A percentile compares a stretch with the other conserved stretches of the same genome.
Evolutionary conservation across 2,329 filamentous ascomycete genomes (phyloP).

Genomic region (Colletotrichum lupini): DNA sequence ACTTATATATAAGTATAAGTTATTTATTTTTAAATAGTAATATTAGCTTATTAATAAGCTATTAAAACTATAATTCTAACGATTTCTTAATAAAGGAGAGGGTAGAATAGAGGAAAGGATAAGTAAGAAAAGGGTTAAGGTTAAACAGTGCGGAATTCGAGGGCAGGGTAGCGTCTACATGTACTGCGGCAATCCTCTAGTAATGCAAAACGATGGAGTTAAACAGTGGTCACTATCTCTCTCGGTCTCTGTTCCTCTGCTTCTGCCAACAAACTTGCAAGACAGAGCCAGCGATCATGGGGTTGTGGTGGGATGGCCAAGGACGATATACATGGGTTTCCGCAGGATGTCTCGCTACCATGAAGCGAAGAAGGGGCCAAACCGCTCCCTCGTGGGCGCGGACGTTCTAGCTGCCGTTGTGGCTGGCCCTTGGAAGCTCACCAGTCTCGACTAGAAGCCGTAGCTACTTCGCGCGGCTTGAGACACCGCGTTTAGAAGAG

Average conservation of each 20-base stretch:
- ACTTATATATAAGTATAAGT: no score
- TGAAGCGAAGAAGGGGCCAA: not conserved
- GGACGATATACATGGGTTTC: constrained; percentile 1
- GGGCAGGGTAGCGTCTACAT: no score
- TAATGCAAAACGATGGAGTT: no score
- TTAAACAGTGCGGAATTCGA: no score
- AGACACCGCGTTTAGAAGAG: constrained; percentile 24
- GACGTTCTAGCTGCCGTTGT: constrained; percentile 30
- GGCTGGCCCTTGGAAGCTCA: constrained; percentile 4
- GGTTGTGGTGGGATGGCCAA: not conserved
- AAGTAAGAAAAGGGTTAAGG: no score
- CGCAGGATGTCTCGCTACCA: not conserved
- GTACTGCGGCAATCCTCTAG: no score
- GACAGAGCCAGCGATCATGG: not conserved
- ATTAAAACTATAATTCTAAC: no score
- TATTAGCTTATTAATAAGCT: no score
- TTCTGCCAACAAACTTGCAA: not conserved
- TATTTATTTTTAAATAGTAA: no score
- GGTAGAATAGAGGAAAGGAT: no score
- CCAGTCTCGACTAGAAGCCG: constrained; percentile 22
- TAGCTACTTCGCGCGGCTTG: constrained; percentile 26
- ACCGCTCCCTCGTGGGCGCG: constrained; percentile 3
- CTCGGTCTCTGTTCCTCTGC: not conserved
- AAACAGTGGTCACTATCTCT: not conserved
- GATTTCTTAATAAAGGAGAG: no score